These are phyloP conservation scores for Komagataella phaffii DNA, from an alignment of 805 yeast genomes.

Conservation along the genomic window DNA sequence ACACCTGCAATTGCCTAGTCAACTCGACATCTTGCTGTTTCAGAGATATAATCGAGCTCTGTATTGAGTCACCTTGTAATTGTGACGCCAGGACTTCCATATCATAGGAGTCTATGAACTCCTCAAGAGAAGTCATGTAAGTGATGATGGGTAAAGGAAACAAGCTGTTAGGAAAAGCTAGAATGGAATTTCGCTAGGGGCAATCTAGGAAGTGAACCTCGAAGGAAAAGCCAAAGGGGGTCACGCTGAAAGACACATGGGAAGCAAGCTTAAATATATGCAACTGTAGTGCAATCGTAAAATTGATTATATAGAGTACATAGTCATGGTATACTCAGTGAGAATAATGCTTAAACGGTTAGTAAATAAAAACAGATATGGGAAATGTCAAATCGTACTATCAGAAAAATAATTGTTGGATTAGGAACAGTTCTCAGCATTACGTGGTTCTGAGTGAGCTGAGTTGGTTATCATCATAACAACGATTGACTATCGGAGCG, in stretches of 20 bases:
- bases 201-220: background rate
- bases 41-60: background rate
- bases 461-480: constrained; percentile 41
- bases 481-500: constrained; percentile 7
- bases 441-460: constrained; percentile 41
- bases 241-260: too few species aligned
- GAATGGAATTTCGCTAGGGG: background rate
- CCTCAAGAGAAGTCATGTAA: background rate
- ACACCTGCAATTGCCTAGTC: background rate
- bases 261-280: too few species aligned
- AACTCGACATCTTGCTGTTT: background rate
- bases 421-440: constrained; percentile 33
- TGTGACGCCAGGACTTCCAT: background rate
- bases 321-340: background rate
- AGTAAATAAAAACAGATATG: background rate
- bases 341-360: background rate
- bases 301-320: background rate
- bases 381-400: background rate
- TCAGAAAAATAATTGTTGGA: constrained; percentile 37
- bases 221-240: too few species aligned
- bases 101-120: background rate
- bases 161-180: background rate
- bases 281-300: background rate
- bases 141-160: background rate
- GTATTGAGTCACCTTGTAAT: background rate